phyloP scores from a whole-genome alignment of 1,139 yeast genomes.

The Candida sp. region DNA sequence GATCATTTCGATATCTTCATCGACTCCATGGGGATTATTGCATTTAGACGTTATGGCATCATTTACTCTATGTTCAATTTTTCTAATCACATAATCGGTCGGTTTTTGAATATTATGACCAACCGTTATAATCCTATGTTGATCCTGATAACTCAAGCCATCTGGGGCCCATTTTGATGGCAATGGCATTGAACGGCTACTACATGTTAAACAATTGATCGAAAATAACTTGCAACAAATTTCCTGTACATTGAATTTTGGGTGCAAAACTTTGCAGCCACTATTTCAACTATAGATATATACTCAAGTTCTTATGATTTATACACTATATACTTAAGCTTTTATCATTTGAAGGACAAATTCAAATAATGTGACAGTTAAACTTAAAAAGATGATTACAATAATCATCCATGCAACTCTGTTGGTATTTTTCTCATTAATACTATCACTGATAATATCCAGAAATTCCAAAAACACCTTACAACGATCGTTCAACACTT shows the following conservation, averaged over 20 bases:
- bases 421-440: constrained; percentile 89
- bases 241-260: background rate
- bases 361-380: constrained; percentile 57
- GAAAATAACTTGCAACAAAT: background rate
- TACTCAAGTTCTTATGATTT: background rate
- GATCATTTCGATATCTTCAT: constrained; percentile 49
- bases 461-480: constrained; percentile 91
- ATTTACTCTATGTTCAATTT: constrained; percentile 32
- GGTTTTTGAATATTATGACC: constrained; percentile 20
- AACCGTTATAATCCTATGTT: constrained; percentile 27
- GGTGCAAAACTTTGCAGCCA: background rate
- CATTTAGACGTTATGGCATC: constrained; percentile 18
- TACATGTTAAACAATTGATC: background rate
- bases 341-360: constrained; percentile 34
- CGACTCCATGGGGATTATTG: constrained; percentile 8
- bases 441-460: constrained; percentile 89
- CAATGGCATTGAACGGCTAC: constrained; percentile 13
- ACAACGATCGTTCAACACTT: constrained; percentile 89
- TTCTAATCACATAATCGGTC: constrained; percentile 22
- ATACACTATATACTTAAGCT: background rate
- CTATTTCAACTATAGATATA: background rate
- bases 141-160: constrained; percentile 33
- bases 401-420: constrained; percentile 91
- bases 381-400: constrained; percentile 73
- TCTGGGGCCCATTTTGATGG: constrained; percentile 46